These are phyloP conservation scores for Ceratocystis huliohia DNA, from an alignment of 2,329 filamentous ascomycete genomes.

Conservation along the genomic window DNA sequence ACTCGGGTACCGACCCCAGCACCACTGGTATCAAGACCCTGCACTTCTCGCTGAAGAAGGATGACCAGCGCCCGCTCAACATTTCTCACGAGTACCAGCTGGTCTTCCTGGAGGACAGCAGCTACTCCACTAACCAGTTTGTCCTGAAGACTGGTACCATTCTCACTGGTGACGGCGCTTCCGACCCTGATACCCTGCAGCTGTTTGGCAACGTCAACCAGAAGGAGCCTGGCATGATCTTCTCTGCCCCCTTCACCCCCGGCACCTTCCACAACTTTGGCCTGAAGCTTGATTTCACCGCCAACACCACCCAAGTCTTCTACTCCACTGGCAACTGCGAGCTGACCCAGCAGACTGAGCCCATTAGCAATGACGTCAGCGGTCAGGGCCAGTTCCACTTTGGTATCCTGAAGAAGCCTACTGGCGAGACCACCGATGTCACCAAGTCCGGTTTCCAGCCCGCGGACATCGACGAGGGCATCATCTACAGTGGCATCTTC, in stretches of 20 bases:
- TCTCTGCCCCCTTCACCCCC: conserved; percentile 37
- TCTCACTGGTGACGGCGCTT: conserved; percentile 29
- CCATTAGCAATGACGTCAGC: conserved; percentile 31
- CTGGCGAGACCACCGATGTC: conserved; percentile 34
- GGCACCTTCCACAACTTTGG: conserved; percentile 50
- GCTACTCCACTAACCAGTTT: conserved; percentile 40
- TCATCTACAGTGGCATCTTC: conserved; percentile 42
- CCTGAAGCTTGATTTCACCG: conserved; percentile 42
- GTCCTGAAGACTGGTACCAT: conserved; percentile 44
- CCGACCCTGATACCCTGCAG: conserved; percentile 33
- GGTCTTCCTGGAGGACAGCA: conserved; percentile 36
- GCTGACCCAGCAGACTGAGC: conserved; percentile 36
- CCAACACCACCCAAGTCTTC: conserved; percentile 43
- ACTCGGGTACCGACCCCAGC: conserved; percentile 39
- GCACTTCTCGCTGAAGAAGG: conserved; percentile 47
- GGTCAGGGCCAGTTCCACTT: conserved; percentile 38
- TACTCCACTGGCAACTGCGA: conserved; percentile 39
- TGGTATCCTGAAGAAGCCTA: conserved; percentile 49
- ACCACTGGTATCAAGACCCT: conserved; percentile 46
- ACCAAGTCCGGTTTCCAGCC: conserved; percentile 38
- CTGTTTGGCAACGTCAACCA: conserved; percentile 38
- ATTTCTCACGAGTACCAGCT: conserved; percentile 49
- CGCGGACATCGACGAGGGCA: conserved; percentile 38
- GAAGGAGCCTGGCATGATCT: conserved; percentile 36
- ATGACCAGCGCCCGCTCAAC: conserved; percentile 40